A percentile compares a stretch with the other conserved stretches of the same genome.
Evolutionary conservation across 805 yeast genomes (phyloP).

Genomic region (Priceomyces fermenticarens): DNA sequence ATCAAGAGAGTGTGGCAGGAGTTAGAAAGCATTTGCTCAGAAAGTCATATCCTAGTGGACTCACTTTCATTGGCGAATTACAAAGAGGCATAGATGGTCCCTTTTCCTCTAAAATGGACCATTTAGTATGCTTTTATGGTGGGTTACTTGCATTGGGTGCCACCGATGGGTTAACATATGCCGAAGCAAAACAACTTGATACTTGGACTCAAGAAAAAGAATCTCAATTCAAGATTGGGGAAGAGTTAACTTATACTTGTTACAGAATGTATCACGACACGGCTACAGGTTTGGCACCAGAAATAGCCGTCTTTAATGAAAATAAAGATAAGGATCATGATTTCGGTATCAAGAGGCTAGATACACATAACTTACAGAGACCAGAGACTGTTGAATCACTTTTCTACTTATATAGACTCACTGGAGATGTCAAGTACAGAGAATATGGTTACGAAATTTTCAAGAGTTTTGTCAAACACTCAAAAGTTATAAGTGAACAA

Average conservation of each 20-base stretch:
- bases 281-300: slow-evolving; percentile 81
- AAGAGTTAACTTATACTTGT: slow-evolving; percentile 76
- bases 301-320: slow-evolving; percentile 78
- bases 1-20: slow-evolving; percentile 73
- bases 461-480: slow-evolving; percentile 59
- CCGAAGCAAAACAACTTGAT: slow-evolving; percentile 51
- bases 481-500: slow-evolving; percentile 43
- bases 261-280: slow-evolving; percentile 76
- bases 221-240: slow-evolving; percentile 65
- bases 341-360: slow-evolving; percentile 65
- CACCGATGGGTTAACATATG: slow-evolving; percentile 63
- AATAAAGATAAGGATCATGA: slow-evolving; percentile 46
- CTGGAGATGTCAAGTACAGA: slow-evolving; percentile 78
- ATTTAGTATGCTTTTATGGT: slow-evolving; percentile 87
- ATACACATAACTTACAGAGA: slow-evolving; percentile 82
- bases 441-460: slow-evolving; percentile 90
- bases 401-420: slow-evolving; percentile 73
- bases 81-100: slow-evolving; percentile 63
- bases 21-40: slow-evolving; percentile 64
- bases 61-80: slow-evolving; percentile 75
- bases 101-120: slow-evolving; percentile 80
- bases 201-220: slow-evolving; percentile 60
- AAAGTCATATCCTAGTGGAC: slow-evolving; percentile 57
- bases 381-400: slow-evolving; percentile 93
- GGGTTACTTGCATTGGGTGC: slow-evolving; percentile 89